Evolutionary conservation across 2,329 filamentous ascomycete species (phyloP), one percentile per base, ranked within the genome.

Genomic region (Stemphylium lycopersici): DNA sequence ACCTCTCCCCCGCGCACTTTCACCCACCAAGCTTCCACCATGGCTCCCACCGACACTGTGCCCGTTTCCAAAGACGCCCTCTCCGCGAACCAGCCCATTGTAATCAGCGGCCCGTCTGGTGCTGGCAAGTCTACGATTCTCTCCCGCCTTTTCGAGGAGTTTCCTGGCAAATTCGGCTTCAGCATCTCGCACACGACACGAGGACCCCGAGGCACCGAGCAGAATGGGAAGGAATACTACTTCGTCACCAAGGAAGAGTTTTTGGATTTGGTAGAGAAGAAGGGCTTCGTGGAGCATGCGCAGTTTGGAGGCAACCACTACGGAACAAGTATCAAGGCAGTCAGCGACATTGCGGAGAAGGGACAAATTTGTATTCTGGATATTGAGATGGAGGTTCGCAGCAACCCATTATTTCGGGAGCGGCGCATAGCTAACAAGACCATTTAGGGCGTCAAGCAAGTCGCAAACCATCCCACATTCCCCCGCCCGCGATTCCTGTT

Each of bases 351-450:
- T 73, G 84, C 84, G 2, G 83, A 85, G 56, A 85, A 87, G 77
- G 88, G 87, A 15, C 83, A 83, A 68, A 85, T 92, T 37, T 93
- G 93, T 58, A 87, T 97, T 42, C 80, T 97, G 64, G 93, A 98
- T 75, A 98, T 97, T 72, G 93, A 97, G 82, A 96, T 97, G 91
- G 92, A 96, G 85, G 87, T 89, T 73, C 5, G 59, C 45, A 49
- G 2, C 31, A 20, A n/a, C 8, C 6, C 18, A 0, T 16, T 33
- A 4, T 24, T 40, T 4, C 8, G 4, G 41, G 6, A 15, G 24
- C 2, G 31, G 8, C 13, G 24, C 26, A 22, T 11, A 12, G 31
- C 47, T 55, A 12, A 55, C 18, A 12, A 15, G 26, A 29, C 11
- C 15, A 22, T 26, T 33, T 58, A 87, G 84, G 93, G 93, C 56